A percentile compares a stretch with the other conserved stretches of the same genome.
Evolutionary conservation across 2,329 filamentous ascomycete genomes (phyloP).

Genomic region (Pseudophaeomoniella oleicola): DNA sequence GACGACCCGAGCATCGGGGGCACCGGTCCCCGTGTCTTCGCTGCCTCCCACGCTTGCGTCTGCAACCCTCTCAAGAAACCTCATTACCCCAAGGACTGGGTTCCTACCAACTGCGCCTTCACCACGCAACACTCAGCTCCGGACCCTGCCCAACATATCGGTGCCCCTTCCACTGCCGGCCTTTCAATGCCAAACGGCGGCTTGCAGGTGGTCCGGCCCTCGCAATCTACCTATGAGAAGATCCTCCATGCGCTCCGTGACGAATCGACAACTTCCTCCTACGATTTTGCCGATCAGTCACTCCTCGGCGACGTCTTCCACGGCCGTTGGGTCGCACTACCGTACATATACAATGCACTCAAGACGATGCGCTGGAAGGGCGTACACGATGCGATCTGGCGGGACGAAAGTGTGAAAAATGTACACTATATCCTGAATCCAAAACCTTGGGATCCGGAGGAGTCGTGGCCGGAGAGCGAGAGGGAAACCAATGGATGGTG

Average conservation of each 20-base stretch:
- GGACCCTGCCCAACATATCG: slow-evolving; percentile 34
- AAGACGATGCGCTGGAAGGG: slow-evolving; percentile 41
- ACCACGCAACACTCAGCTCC: slow-evolving; percentile 40
- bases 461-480: slow-evolving; percentile 4
- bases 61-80: slow-evolving; percentile 68
- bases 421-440: slow-evolving; percentile 47
- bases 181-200: slow-evolving; percentile 47
- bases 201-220: slow-evolving; percentile 47
- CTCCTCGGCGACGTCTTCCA: slow-evolving; percentile 42
- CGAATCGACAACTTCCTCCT: slow-evolving; percentile 29
- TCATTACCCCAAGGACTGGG: slow-evolving; percentile 61
- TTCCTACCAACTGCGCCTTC: slow-evolving; percentile 46
- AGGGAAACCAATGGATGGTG: too few species aligned
- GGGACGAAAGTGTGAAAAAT: slow-evolving; percentile 46
- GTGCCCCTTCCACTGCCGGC: slow-evolving; percentile 34
- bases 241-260: slow-evolving; percentile 34
- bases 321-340: slow-evolving; percentile 42
- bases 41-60: slow-evolving; percentile 69
- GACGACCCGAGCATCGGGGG: slow-evolving; percentile 40
- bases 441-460: slow-evolving; percentile 42
- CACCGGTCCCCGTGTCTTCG: slow-evolving; percentile 55
- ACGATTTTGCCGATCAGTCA: slow-evolving; percentile 48
- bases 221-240: slow-evolving; percentile 33
- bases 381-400: slow-evolving; percentile 38
- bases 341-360: slow-evolving; percentile 47